phyloP scores from a whole-genome alignment of 345 rosid species.

The Viola odorata region DNA sequence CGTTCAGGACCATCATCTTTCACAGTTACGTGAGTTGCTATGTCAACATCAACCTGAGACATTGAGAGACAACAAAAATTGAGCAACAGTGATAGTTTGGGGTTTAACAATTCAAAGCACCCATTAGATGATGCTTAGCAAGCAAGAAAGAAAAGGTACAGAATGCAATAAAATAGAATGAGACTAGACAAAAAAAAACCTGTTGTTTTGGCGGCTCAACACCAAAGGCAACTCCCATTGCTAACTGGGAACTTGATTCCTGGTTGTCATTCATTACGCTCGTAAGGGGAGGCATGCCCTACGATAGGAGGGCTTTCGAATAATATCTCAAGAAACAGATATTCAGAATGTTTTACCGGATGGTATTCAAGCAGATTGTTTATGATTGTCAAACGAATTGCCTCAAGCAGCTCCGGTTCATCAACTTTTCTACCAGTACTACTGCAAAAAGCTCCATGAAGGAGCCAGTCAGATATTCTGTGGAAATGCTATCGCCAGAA shows the following conservation, averaged over 20 bases:
- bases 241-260: slow-evolving; percentile 97
- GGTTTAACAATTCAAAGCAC: not conserved
- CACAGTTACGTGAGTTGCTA: slow-evolving; percentile 67
- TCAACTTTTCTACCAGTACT: slow-evolving; percentile 89
- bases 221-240: slow-evolving; percentile 95
- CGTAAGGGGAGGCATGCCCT: slow-evolving; percentile 3
- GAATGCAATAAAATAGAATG: slow-evolving; percentile 4
- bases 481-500: slow-evolving; percentile 1
- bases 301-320: not conserved
- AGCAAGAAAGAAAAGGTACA: no score
- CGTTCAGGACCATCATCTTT: slow-evolving; percentile 70
- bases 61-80: slow-evolving; percentile 9
- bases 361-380: slow-evolving; percentile 86
- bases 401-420: slow-evolving; percentile 92
- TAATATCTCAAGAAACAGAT: slow-evolving; percentile 5
- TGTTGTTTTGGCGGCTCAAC: slow-evolving; percentile 60
- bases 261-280: slow-evolving; percentile 28
- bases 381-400: slow-evolving; percentile 90
- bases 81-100: slow-evolving; percentile 8
- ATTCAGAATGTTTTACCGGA: slow-evolving; percentile 50
- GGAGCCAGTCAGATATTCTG: slow-evolving; percentile 6
- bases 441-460: slow-evolving; percentile 37
- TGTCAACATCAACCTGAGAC: slow-evolving; percentile 88
- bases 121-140: no score
- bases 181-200: slow-evolving; percentile 28